phyloP scores from a whole-genome alignment of 2,329 filamentous ascomycete genomes.

The Penicillium griseofulvum region DNA sequence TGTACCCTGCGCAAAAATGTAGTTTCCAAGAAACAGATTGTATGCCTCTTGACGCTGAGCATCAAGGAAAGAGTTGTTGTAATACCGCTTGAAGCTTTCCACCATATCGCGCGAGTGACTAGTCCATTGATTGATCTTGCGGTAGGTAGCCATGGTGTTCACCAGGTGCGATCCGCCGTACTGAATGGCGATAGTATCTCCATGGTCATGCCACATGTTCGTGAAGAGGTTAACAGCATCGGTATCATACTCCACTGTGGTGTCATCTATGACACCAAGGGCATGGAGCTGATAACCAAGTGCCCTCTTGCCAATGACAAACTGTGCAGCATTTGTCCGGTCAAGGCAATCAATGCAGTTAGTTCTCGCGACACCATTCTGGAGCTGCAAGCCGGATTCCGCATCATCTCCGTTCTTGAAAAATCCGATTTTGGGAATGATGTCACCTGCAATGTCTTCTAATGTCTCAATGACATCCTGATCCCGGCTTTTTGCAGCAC shows the following conservation, averaged over 20 bases:
- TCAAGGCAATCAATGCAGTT: constrained; percentile 99
- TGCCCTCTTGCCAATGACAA: constrained; percentile 93
- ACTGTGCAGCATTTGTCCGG: constrained; percentile 94
- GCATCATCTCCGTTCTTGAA: constrained; percentile 85
- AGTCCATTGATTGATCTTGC: constrained; percentile 98
- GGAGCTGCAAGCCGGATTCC: constrained; percentile 65
- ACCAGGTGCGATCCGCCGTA: constrained; percentile 97
- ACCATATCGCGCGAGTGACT: constrained; percentile 98
- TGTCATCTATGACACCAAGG: constrained; percentile 77
- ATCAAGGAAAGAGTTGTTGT: constrained; percentile 97
- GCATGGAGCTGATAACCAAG: constrained; percentile 90
- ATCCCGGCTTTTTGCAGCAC: constrained; percentile 85
- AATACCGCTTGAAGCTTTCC: constrained; percentile 97
- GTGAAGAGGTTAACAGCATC: constrained; percentile 96
- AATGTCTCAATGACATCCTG: constrained; percentile 93
- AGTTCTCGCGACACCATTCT: constrained; percentile 89
- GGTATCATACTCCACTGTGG: constrained; percentile 84
- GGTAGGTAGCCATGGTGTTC: constrained; percentile 98
- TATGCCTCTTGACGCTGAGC: constrained; percentile 98
- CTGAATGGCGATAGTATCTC: constrained; percentile 95
- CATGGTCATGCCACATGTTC: constrained; percentile 97
- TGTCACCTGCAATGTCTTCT: constrained; percentile 83
- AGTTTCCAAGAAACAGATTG: constrained; percentile 95
- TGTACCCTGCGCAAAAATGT: constrained; percentile 80
- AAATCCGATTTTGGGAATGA: constrained; percentile 82